Evolutionary conservation across 2,329 filamentous ascomycete genomes (phyloP).

Genomic region (Fusarium camptoceras): DNA sequence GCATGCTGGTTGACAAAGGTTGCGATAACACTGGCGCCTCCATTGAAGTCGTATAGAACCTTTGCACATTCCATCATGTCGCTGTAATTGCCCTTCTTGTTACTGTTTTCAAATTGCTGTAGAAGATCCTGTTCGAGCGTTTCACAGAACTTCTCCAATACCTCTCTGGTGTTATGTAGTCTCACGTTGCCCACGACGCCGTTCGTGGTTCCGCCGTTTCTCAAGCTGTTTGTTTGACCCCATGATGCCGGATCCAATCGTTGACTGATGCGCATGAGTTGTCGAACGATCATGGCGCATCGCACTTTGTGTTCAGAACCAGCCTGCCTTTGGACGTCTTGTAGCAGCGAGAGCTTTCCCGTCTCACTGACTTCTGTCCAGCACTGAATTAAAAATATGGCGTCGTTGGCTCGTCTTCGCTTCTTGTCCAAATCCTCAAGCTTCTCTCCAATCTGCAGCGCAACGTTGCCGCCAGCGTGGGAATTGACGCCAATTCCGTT

Average conservation of each 20-base stretch:
- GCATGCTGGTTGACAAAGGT: slow-evolving; percentile 98
- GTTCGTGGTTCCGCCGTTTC: slow-evolving; percentile 61
- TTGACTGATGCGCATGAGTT: slow-evolving; percentile 93
- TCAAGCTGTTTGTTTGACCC: slow-evolving; percentile 69
- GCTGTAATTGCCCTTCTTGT: slow-evolving; percentile 93
- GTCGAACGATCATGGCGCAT: slow-evolving; percentile 92
- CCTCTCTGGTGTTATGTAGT: slow-evolving; percentile 79
- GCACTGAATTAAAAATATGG: slow-evolving; percentile 94
- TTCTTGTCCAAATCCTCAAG: slow-evolving; percentile 96
- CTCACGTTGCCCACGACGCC: slow-evolving; percentile 55
- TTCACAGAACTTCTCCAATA: slow-evolving; percentile 97
- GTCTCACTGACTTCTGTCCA: slow-evolving; percentile 96
- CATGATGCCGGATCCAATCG: slow-evolving; percentile 84
- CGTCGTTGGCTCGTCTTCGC: slow-evolving; percentile 87
- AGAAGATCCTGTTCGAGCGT: slow-evolving; percentile 94
- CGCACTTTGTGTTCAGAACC: slow-evolving; percentile 92
- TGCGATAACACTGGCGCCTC: slow-evolving; percentile 93
- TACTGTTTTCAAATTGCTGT: slow-evolving; percentile 97
- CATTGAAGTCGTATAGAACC: slow-evolving; percentile 94
- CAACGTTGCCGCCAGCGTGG: slow-evolving; percentile 82
- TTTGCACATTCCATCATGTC: slow-evolving; percentile 98
- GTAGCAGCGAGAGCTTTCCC: slow-evolving; percentile 85
- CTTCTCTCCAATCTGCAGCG: slow-evolving; percentile 93
- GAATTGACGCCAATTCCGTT: slow-evolving; percentile 51
- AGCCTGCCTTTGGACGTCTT: slow-evolving; percentile 87